These are phyloP conservation scores for Trametes cingulata DNA, from an alignment of 768 basidiomycete genomes.

Conservation along the genomic window DNA sequence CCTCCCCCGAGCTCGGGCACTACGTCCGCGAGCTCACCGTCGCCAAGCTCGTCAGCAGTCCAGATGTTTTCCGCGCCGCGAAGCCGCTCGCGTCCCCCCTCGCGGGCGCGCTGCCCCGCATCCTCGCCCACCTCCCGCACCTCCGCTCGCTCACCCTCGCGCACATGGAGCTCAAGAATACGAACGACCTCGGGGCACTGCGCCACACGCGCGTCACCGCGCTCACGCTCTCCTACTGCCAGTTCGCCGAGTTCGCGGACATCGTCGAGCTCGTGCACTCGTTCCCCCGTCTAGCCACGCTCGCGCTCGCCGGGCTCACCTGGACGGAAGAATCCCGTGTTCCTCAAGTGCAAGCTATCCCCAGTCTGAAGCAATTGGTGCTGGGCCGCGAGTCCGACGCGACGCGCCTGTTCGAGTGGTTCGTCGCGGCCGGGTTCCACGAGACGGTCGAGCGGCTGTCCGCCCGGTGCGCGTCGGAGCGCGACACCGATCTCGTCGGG, in stretches of 20 bases:
- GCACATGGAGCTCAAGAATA: constrained; percentile 11
- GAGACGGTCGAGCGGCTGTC: constrained; percentile 17
- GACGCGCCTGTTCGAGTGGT: constrained; percentile 24
- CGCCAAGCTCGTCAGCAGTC: constrained; percentile 7
- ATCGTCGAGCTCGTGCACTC: constrained; percentile 26
- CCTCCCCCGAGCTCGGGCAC: constrained; percentile 21
- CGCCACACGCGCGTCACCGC: constrained; percentile 20
- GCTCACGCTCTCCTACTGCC: constrained; percentile 29
- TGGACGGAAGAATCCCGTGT: constrained; percentile 15
- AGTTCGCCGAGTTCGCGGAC: constrained; percentile 27
- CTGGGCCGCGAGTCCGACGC: constrained; percentile 26
- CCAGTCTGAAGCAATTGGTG: constrained; percentile 14
- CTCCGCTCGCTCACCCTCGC: constrained; percentile 19
- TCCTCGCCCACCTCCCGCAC: constrained; percentile 17
- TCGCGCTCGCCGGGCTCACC: constrained; percentile 25
- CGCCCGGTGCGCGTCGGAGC: constrained; percentile 21
- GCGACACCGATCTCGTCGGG: constrained; percentile 25
- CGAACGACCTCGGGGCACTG: background rate
- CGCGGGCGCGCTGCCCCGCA: constrained; percentile 4
- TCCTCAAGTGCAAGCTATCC: background rate
- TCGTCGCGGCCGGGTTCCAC: constrained; percentile 21
- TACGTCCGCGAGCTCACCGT: constrained; percentile 26
- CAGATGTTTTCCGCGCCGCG: background rate
- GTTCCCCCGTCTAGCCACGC: constrained; percentile 25
- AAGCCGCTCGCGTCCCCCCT: background rate